A percentile compares a stretch with the other conserved stretches of the same genome.
Conservation (phyloP, 2,329 filamentous ascomycete species). For the Diaporthe sp. region DNA sequence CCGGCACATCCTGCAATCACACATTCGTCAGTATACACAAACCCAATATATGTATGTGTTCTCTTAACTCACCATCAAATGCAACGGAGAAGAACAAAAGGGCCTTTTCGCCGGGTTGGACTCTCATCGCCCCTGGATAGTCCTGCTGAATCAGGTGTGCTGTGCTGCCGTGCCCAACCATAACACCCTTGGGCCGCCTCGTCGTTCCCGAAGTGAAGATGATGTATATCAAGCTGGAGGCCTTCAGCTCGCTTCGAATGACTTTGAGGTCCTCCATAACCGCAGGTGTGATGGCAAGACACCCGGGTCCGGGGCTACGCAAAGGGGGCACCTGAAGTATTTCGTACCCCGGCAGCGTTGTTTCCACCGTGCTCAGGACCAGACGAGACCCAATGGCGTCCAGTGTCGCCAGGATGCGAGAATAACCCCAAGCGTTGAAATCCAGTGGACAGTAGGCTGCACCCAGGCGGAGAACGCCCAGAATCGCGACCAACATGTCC, state of each 20-base stretch:
- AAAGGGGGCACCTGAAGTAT: neutral
- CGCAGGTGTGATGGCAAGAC: neutral
- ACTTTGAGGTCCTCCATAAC: neutral
- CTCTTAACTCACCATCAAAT: neutral
- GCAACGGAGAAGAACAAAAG: neutral
- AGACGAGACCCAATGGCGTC: neutral
- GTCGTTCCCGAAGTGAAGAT: slow-evolving; percentile 71
- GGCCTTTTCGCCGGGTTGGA: neutral
- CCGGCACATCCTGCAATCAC: neutral
- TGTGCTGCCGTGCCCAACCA: slow-evolving; percentile 48
- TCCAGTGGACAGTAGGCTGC: neutral
- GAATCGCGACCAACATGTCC: neutral
- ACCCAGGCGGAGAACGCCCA: neutral
- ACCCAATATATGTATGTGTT: neutral
- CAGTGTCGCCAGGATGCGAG: neutral
- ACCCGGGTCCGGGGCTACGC: neutral
- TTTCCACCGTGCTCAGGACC: neutral
- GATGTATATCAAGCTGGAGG: slow-evolving; percentile 43
- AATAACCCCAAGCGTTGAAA: neutral
- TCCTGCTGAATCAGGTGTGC: neutral
- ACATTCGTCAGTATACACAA: neutral
- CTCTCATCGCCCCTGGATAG: neutral
- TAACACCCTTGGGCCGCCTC: slow-evolving; percentile 68
- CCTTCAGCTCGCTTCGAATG: neutral
- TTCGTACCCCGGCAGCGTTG: neutral